These are phyloP conservation scores for Carex pumila DNA, from an alignment of 176 grass and related monocot genomes.

Conservation along the genomic window DNA sequence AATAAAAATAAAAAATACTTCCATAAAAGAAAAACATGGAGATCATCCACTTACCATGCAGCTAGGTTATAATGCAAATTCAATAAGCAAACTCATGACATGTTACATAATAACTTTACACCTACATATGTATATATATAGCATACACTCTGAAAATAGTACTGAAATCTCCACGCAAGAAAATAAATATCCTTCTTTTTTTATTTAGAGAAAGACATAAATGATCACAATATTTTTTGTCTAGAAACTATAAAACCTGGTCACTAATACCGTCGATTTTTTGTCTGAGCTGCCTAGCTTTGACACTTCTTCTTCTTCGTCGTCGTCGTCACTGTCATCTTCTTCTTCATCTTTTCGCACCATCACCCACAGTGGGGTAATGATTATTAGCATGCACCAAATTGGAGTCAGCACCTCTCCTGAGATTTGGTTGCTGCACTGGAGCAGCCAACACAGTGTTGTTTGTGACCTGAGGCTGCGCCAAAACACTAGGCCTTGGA, in stretches of 20 bases:
- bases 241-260: neutral
- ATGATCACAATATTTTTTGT: neutral
- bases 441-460: neutral
- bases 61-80: neutral
- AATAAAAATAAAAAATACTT: neutral
- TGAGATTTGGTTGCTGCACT: neutral
- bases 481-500: neutral
- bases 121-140: neutral
- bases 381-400: neutral
- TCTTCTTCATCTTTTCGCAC: no score
- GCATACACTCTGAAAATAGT: neutral
- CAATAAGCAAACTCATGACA: neutral
- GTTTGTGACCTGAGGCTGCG: neutral
- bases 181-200: neutral
- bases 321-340: no score
- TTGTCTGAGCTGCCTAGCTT: neutral
- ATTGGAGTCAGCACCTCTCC: neutral
- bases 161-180: neutral
- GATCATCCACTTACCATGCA: neutral
- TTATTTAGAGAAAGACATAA: neutral
- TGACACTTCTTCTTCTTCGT: no score
- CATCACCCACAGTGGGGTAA: no score
- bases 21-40: neutral
- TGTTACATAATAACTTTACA: neutral
- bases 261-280: neutral